Evolutionary conservation across 2,329 filamentous ascomycete species (phyloP).

Genomic region (Fusarium fracticaudum): DNA sequence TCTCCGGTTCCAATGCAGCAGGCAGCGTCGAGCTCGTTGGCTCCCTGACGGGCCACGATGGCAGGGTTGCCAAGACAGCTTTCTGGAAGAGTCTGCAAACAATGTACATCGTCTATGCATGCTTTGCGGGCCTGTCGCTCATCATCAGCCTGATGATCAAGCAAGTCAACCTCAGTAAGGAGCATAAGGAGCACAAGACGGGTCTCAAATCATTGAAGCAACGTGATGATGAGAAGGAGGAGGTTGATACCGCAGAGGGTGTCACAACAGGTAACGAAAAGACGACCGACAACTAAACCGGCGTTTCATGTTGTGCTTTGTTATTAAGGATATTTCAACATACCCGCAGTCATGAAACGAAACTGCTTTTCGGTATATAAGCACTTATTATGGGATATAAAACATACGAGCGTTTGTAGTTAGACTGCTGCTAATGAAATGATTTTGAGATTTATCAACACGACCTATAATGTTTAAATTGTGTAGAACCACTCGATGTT

Average conservation of each 20-base stretch:
- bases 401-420: constrained; percentile 6
- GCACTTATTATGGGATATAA: not conserved
- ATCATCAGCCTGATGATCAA: constrained; percentile 58
- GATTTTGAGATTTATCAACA: not conserved
- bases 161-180: constrained; percentile 61
- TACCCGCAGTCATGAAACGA: not conserved
- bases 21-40: constrained; percentile 68
- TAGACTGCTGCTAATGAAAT: not conserved
- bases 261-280: constrained; percentile 15
- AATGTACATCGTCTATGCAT: constrained; percentile 68
- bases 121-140: constrained; percentile 58
- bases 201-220: constrained; percentile 58
- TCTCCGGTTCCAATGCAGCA: constrained; percentile 69
- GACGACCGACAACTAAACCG: constrained; percentile 18
- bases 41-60: constrained; percentile 58
- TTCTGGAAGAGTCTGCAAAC: constrained; percentile 61
- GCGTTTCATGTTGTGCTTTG: not conserved
- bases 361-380: not conserved
- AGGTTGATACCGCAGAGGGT: not conserved
- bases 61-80: constrained; percentile 53
- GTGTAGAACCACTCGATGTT: not conserved
- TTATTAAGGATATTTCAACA: not conserved
- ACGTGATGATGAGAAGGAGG: constrained; percentile 38
- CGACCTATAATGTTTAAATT: not conserved
- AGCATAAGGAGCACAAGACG: constrained; percentile 68